A percentile compares a stretch with the other conserved stretches of the same genome.
Evolutionary conservation across 208 protist species (phyloP).

Genomic region (Trypanosoma lewisi): DNA sequence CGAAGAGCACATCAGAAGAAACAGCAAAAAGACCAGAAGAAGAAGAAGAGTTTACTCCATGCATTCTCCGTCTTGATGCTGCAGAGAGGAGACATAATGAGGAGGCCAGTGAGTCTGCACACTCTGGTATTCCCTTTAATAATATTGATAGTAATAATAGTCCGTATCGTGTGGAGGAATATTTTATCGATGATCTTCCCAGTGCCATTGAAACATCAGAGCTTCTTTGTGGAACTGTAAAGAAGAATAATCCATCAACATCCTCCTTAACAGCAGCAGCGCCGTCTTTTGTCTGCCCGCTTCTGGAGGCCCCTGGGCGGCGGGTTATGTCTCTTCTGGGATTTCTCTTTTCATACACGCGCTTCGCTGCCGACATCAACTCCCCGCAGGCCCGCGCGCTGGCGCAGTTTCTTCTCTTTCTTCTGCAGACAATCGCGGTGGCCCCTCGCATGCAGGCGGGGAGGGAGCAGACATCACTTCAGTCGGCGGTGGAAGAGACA

Average conservation of each 20-base stretch:
- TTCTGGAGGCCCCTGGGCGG: slow-evolving; percentile 11
- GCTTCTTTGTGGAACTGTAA: not conserved
- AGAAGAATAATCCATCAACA: not conserved
- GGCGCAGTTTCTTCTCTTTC: slow-evolving; percentile 45
- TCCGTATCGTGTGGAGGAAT: slow-evolving; percentile 51
- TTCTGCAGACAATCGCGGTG: slow-evolving; percentile 33
- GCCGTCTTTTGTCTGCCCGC: not conserved
- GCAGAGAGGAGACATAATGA: not conserved
- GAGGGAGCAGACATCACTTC: no score
- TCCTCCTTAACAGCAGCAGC: not conserved
- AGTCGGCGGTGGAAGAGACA: no score
- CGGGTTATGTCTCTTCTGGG: slow-evolving; percentile 29
- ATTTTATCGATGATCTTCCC: slow-evolving; percentile 69
- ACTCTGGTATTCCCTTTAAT: not conserved
- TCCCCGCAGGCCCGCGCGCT: slow-evolving; percentile 28
- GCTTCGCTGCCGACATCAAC: slow-evolving; percentile 25
- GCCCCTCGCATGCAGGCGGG: not conserved
- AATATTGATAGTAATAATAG: no score
- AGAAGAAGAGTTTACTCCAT: not conserved
- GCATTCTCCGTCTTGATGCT: slow-evolving; percentile 10
- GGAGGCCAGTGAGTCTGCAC: not conserved
- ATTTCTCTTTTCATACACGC: slow-evolving; percentile 28
- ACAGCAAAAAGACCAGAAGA: no score
- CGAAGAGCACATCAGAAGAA: no score
- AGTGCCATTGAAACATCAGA: slow-evolving; percentile 15